Evolutionary conservation across 140 eudicot species (phyloP), one percentile per base, ranked within the genome.

Genomic region (Eryngium alpinum): DNA sequence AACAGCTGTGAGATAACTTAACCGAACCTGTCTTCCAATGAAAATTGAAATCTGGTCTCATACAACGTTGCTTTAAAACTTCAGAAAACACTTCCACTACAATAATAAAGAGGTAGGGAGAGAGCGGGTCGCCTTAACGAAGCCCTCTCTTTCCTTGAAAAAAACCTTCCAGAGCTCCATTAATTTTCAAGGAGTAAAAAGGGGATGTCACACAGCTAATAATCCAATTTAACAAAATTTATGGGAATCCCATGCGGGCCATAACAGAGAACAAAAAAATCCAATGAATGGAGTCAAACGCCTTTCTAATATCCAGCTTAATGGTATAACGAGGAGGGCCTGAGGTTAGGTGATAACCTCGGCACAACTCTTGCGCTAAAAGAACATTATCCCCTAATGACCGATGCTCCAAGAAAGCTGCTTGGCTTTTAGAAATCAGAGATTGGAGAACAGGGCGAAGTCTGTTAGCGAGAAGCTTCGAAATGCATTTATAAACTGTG

Each of bases 371-470:
- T 9, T 57, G 63, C 6, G 63, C 63, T 0, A 57, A 9, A 18
- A 57, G 1, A 21, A 59, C 24, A 12, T 59, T 59, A 22, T 59
- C 66, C 0, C 66, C 66, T 5, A 59, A 18, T 1, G 6, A 18
- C 7, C 66, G 66, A 0, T 27, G 10, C 7, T n/a, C 25, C 2
- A 59, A 5, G 10, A 59, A 59, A 21, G 66, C 66, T 3, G 66
- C 5, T 59, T 59, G 66, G 0, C 27, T 4, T 0, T n/a, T n/a
- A 0, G 66, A 59, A 2, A 59, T 21, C 5, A 59, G 0, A 0
- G 0, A 0, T 4, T 9, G 0, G 0, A 59, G 0, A 1, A 5
- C 28, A 18, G 1, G 0, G 5, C 24, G 6, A 0, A 59, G 27
- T 0, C 66, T 1, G 7, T 0, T 5, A 21, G 27, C 27, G 5